Evolutionary conservation across 163 green algal genomes (phyloP), one percentile per base, ranked within the genome.

Genomic region (Scenedesmus sp.): DNA sequence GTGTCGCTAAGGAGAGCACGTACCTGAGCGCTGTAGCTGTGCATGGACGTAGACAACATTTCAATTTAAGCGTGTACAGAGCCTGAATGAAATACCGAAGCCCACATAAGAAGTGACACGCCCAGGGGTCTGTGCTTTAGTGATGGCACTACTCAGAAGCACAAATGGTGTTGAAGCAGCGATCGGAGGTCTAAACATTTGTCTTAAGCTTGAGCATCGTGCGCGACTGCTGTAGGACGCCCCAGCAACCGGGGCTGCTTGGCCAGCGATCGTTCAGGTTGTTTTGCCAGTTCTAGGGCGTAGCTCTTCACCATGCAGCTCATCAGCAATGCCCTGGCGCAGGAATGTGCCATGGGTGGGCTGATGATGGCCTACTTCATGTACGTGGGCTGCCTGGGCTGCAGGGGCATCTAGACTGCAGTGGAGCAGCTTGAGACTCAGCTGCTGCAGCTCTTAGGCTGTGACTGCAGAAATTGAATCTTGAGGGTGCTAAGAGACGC

Each of bases 271-370:
- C 73, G 37, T 53, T 9, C 30, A 20, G 53, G 65, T 76, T 76
- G 65, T 76, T 76, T 30, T 40, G 65, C 30, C 53, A 42, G 46
- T 73, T 73, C 20, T 59, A 49, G 20, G 59, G 35, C 70, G 30
- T 6, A 78, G 86, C 51, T 76, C n/a, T 68, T 16, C 33, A 49
- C 68, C 83, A 92, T 92, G 89, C 89, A 92, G 89, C 89, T 92
- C 70, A 24, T 92, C 56, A 87, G 72, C 89, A 92, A 92, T 87
- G 89, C 89, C 37, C 44, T 92, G 72, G 89, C 89, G 68, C 89
- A 92, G 89, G 89, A 92, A 72, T 92, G 89, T 49, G 89, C 89
- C 70, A 89, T 89, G 89, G 89, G 89, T 82, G 89, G 65, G 15
- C 70, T 92, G 37, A 89, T 92, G 65, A 43, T 92, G 20, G 81